A percentile compares a stretch with the other conserved stretches of the same genome.
phyloP scores from a whole-genome alignment of 495 filamentous ascomycete species.

The Ramalina intermedia region DNA sequence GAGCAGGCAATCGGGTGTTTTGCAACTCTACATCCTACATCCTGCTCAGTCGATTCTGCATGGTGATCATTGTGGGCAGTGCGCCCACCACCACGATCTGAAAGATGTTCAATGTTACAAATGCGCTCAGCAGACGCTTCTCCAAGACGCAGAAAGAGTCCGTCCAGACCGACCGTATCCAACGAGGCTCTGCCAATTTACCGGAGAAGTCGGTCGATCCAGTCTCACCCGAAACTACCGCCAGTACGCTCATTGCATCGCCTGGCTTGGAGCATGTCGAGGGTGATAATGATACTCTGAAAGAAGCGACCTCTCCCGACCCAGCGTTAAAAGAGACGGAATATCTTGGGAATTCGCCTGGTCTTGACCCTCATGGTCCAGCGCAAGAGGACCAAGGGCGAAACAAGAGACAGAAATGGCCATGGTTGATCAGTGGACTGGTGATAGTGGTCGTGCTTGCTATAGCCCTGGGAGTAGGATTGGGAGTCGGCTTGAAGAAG shows the following conservation, averaged over 20 bases:
- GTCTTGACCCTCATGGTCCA: neutral
- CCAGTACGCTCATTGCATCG: constrained; percentile 1
- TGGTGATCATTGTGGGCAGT: no score
- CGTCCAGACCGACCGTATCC: neutral
- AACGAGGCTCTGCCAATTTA: neutral
- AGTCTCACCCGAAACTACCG: neutral
- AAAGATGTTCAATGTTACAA: no score
- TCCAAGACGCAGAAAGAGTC: neutral
- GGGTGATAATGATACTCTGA: neutral
- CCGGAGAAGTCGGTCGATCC: neutral
- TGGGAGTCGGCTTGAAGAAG: constrained; percentile 14
- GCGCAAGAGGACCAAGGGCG: neutral
- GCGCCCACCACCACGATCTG: no score
- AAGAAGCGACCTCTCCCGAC: neutral
- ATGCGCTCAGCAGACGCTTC: no score
- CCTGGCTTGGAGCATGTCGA: constrained; percentile 8
- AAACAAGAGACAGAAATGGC: neutral
- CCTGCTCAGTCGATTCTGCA: no score
- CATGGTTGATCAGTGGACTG: constrained; percentile 1
- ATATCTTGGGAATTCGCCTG: neutral
- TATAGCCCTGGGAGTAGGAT: constrained; percentile 13
- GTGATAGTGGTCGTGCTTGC: constrained; percentile 3
- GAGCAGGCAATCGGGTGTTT: no score
- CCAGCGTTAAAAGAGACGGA: constrained; percentile 6
- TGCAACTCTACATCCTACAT: no score